Evolutionary conservation across 2,329 filamentous ascomycete species (phyloP).

Genomic region (Thelonectria discophora): DNA sequence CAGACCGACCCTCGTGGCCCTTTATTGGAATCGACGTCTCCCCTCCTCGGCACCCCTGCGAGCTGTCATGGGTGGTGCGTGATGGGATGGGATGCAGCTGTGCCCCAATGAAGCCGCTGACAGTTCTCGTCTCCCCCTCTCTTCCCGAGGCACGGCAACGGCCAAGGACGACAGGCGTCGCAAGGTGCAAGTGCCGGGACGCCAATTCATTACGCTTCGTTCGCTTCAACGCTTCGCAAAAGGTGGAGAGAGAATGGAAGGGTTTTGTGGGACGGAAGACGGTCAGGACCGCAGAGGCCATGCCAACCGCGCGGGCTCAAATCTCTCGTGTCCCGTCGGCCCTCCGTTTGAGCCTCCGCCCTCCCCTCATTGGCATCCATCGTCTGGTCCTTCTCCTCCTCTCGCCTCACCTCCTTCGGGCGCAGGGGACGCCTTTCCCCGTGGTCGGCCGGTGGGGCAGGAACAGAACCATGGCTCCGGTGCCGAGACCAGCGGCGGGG

Average conservation of each 20-base stretch:
- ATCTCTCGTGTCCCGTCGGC: background rate
- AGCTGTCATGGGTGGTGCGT: background rate
- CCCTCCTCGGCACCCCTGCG: constrained; percentile 9
- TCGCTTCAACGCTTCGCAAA: background rate
- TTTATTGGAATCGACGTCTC: background rate
- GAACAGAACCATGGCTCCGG: constrained; percentile 42
- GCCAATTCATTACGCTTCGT: constrained; percentile 11
- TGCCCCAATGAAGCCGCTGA: background rate
- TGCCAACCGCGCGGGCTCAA: constrained; percentile 2
- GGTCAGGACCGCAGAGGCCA: constrained; percentile 9
- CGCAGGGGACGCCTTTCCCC: constrained; percentile 33
- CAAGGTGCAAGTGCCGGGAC: constrained; percentile 20
- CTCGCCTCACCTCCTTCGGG: constrained; percentile 2
- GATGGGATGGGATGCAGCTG: background rate
- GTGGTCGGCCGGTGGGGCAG: constrained; percentile 36
- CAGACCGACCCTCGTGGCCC: background rate
- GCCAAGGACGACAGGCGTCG: constrained; percentile 7
- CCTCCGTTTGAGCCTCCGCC: too few relatives aligned
- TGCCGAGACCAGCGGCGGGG: constrained; percentile 37
- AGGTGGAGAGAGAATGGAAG: constrained; percentile 6
- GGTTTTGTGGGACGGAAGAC: constrained; percentile 18
- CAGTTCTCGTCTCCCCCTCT: too few relatives aligned
- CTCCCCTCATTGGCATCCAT: background rate
- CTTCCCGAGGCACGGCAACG: constrained; percentile 15
- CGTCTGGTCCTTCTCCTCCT: background rate